Conservation (phyloP, 257 asterid species). For the Pogostemon cablin region DNA sequence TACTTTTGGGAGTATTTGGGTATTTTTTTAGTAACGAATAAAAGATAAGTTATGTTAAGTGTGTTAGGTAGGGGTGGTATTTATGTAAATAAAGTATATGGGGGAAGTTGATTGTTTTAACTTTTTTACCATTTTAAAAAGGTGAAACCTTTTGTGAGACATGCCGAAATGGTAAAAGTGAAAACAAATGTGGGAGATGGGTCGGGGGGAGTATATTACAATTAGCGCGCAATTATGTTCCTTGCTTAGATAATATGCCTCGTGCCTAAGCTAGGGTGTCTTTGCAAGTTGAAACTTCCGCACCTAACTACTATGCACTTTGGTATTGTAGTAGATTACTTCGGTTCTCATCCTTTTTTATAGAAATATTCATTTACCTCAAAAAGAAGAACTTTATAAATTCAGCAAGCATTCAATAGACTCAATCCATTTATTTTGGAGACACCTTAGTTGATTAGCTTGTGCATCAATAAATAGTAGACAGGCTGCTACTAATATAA, state of each 20-base stretch:
- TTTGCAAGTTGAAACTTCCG: background rate
- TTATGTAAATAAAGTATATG: too few species aligned
- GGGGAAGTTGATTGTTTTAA: too few species aligned
- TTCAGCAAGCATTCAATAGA: slow-evolving; percentile 10
- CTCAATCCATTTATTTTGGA: slow-evolving; percentile 17
- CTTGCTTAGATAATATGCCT: slow-evolving; percentile 1
- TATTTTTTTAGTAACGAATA: too few species aligned
- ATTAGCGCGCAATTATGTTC: background rate
- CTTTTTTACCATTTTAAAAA: too few species aligned
- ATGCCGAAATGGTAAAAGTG: too few species aligned
- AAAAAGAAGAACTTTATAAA: slow-evolving; percentile 4
- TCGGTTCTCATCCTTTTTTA: slow-evolving; percentile 15
- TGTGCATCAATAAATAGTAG: slow-evolving; percentile 18
- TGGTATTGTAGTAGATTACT: background rate
- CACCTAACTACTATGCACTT: slow-evolving; percentile 1
- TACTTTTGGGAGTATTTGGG: too few species aligned
- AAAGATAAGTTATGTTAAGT: too few species aligned
- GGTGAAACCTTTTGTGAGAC: too few species aligned
- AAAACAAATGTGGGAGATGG: too few species aligned
- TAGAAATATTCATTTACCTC: slow-evolving; percentile 18
- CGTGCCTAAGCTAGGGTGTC: background rate
- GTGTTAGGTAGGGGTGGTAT: too few species aligned
- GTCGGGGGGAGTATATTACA: background rate
- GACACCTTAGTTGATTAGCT: slow-evolving; percentile 9
- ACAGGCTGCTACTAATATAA: slow-evolving; percentile 12